Base-by-base conservation (phyloP, 495 filamentous ascomycete species). In the Halenospora varia region DNA sequence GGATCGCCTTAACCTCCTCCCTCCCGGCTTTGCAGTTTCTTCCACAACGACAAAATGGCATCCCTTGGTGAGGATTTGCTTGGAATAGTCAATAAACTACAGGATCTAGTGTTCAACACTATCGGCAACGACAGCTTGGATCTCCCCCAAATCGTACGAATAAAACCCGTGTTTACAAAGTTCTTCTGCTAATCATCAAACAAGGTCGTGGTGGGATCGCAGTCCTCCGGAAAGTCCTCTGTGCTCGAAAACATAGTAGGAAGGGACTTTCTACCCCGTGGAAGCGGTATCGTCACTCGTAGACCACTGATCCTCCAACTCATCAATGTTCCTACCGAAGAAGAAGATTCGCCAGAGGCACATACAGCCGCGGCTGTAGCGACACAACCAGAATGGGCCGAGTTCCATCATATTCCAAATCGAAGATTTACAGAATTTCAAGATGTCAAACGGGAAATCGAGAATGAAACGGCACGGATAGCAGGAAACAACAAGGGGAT, bases 161-260 rank as follows among this genome's bases (percentile, higher is more conserved):
- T n/a, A 24, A 15, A 51, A 17, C 49, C 42, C 42, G 8, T 20
- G 46, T 13, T 53, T 22, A 25, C 22, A 13, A 19, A 10, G 17
- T 19, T 25, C 35, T 2, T 23, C 48, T 19, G 20, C 63, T 63
- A 55, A 64, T 25, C 44, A 9, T 62, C 42, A 35, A n/a, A 62
- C 44, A 65, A 98, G 94, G 94, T 97, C 55, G 94, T 99, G 51
- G 94, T 99, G 59, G 94, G 94, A 55, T 99, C 94, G 53, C 94
- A 99, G 75, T 97, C 94, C 8, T 96, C 93, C 50, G 94, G 94
- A 63, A 99, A 99, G 74, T 97, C 94, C n/a, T 97, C 94, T 15
- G 94, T 99, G 18, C 82, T 99, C 55, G 94, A 99, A 73, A 99
- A 99, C 68, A 97, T 99, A 63, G 94, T 99, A 62, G 94, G 95